Percentiles rank a stretch among this genome's conserved stretches.
phyloP scores from a whole-genome alignment of 2,329 filamentous ascomycete species.

The Alternaria brassicicola region DNA sequence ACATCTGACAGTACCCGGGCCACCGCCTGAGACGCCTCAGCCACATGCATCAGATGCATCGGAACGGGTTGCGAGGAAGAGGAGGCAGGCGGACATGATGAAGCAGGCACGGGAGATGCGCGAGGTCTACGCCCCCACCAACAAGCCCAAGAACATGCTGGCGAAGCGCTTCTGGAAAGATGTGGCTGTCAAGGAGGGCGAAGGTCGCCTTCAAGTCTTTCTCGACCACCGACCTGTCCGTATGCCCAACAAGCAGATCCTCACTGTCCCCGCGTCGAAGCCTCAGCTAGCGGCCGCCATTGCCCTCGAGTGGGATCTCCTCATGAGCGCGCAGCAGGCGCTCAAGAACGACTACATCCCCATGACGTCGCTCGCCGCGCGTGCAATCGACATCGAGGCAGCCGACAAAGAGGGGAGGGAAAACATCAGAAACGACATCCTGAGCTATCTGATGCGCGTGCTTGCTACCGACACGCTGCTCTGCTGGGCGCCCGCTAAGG shows the following conservation, averaged over 20 bases:
- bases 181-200: constrained; percentile 67
- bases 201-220: constrained; percentile 69
- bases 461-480: constrained; percentile 90
- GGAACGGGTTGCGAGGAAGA: constrained; percentile 56
- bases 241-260: constrained; percentile 72
- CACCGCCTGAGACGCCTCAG: constrained; percentile 63
- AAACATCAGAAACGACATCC: constrained; percentile 67
- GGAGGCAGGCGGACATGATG: constrained; percentile 58
- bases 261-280: constrained; percentile 77
- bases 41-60: constrained; percentile 56
- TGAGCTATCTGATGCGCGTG: constrained; percentile 77
- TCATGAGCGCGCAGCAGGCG: constrained; percentile 82
- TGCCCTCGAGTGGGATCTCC: constrained; percentile 89
- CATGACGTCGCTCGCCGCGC: constrained; percentile 81
- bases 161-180: constrained; percentile 88
- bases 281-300: constrained; percentile 82
- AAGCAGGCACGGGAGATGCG: constrained; percentile 54
- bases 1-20: constrained; percentile 56
- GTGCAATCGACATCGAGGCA: constrained; percentile 78
- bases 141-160: constrained; percentile 58
- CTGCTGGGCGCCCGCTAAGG: constrained; percentile 77
- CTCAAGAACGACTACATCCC: constrained; percentile 87
- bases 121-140: constrained; percentile 39
- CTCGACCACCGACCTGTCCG: constrained; percentile 82
- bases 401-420: constrained; percentile 64